Percentiles rank a stretch among this genome's conserved stretches.
These are phyloP conservation scores for Smittium mucronatum DNA, from an alignment of 371 early-diverging fungal species.

Conservation along the genomic window DNA sequence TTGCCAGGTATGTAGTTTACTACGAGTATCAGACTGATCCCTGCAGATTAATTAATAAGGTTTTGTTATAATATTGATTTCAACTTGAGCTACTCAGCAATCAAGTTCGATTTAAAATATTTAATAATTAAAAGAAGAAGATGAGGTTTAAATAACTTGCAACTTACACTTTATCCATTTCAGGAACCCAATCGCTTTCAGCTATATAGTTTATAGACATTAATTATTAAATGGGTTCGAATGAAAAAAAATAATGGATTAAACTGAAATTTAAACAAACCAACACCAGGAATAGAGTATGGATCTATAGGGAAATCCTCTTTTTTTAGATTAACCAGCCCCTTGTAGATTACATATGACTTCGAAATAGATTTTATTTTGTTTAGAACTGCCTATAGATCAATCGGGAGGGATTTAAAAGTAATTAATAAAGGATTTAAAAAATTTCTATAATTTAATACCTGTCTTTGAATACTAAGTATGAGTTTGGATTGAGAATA, in stretches of 20 bases:
- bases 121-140: no score
- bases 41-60: no score
- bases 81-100: no score
- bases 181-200: conserved; percentile 86
- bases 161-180: conserved; percentile 50
- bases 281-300: conserved; percentile 50
- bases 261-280: conserved; percentile 35
- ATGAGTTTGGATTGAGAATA: conserved; percentile 39
- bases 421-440: not conserved
- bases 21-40: conserved; percentile 18
- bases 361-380: conserved; percentile 60
- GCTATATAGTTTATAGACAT: conserved; percentile 25
- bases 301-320: conserved; percentile 29
- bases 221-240: not conserved
- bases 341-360: conserved; percentile 66
- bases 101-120: no score
- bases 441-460: conserved; percentile 10
- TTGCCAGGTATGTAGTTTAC: conserved; percentile 30
- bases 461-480: conserved; percentile 26
- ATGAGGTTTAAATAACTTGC: no score
- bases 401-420: conserved; percentile 7
- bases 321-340: conserved; percentile 53
- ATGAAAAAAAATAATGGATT: conserved; percentile 8
- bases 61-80: no score
- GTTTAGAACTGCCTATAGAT: conserved; percentile 55